These are phyloP conservation scores for Nemania sp. DNA, from an alignment of 2,329 filamentous ascomycete genomes.

Conservation along the genomic window DNA sequence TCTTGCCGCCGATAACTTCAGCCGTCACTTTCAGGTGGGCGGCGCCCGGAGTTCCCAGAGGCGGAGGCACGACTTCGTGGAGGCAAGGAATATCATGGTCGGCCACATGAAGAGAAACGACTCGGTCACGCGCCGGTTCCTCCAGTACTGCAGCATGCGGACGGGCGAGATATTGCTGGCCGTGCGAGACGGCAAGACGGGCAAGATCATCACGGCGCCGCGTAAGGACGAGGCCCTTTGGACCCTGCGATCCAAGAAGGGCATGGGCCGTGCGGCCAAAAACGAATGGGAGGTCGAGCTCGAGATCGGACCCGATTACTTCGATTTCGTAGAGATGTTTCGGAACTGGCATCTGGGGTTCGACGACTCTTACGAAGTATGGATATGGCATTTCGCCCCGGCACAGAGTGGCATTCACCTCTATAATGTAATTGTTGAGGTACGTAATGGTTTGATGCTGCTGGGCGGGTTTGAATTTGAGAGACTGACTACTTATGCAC, in stretches of 20 bases:
- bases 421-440: conserved; percentile 31
- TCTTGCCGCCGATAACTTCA: conserved; percentile 31
- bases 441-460: conserved; percentile 10
- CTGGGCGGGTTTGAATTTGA: background rate
- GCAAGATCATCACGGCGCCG: conserved; percentile 38
- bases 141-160: conserved; percentile 40
- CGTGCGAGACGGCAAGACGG: conserved; percentile 39
- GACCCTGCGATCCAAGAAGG: conserved; percentile 35
- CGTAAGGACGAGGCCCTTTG: conserved; percentile 30
- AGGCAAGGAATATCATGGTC: conserved; percentile 40
- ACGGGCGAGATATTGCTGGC: conserved; percentile 35
- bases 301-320: conserved; percentile 34
- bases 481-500: conserved; percentile 12
- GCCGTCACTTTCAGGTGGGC: conserved; percentile 32
- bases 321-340: conserved; percentile 29
- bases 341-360: conserved; percentile 37
- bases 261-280: conserved; percentile 33
- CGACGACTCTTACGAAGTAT: conserved; percentile 40
- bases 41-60: conserved; percentile 31
- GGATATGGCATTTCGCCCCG: conserved; percentile 40
- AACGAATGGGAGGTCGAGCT: conserved; percentile 34
- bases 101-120: conserved; percentile 43
- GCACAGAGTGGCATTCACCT: conserved; percentile 25
- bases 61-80: conserved; percentile 34
- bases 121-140: conserved; percentile 39